phyloP scores from a whole-genome alignment of 2,329 filamentous ascomycete genomes.

The Westerdykella ornata region DNA sequence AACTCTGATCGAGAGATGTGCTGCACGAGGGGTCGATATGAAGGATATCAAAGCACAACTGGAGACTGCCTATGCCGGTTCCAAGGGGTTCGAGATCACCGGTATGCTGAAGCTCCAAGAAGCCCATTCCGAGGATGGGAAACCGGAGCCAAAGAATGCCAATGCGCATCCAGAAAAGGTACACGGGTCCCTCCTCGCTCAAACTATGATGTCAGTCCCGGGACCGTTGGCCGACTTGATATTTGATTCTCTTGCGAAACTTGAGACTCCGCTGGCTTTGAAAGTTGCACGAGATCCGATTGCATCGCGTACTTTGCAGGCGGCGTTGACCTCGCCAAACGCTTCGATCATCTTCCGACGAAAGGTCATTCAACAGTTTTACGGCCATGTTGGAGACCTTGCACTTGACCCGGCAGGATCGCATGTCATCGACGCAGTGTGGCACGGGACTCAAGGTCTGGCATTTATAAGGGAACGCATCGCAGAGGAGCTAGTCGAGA shows the following conservation, averaged over 20 bases:
- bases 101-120: slow-evolving; percentile 56
- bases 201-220: slow-evolving; percentile 68
- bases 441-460: slow-evolving; percentile 56
- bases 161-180: slow-evolving; percentile 49
- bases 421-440: slow-evolving; percentile 61
- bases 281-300: slow-evolving; percentile 58
- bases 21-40: slow-evolving; percentile 57
- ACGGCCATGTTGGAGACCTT: slow-evolving; percentile 54
- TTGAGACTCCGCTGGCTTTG: slow-evolving; percentile 48
- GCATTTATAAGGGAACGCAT: slow-evolving; percentile 63
- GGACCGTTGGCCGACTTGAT: slow-evolving; percentile 63
- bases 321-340: slow-evolving; percentile 51
- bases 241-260: slow-evolving; percentile 51
- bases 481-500: slow-evolving; percentile 54
- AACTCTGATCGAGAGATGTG: slow-evolving; percentile 74
- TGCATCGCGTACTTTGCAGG: slow-evolving; percentile 58
- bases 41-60: slow-evolving; percentile 51
- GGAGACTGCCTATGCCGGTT: slow-evolving; percentile 49
- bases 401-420: slow-evolving; percentile 57
- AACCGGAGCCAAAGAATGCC: slow-evolving; percentile 23
- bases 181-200: slow-evolving; percentile 76
- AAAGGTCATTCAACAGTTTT: slow-evolving; percentile 58
- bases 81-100: slow-evolving; percentile 48
- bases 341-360: slow-evolving; percentile 54
- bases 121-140: slow-evolving; percentile 37